Percentiles rank a stretch among this genome's conserved stretches.
phyloP scores from a whole-genome alignment of 306 rosid genomes.

The Vigna radiata region DNA sequence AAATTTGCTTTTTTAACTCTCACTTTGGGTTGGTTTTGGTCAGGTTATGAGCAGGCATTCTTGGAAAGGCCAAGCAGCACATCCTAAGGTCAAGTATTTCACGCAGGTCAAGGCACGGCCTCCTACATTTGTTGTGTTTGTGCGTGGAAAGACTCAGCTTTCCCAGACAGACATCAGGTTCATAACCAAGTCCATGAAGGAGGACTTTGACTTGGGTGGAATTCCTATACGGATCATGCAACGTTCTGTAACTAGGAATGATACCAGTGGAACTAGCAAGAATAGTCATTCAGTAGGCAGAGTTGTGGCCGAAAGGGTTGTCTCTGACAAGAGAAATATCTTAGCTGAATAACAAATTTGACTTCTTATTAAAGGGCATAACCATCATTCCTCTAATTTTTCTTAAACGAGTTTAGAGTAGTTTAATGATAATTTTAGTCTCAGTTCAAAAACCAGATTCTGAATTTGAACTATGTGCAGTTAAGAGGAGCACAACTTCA shows the following conservation, averaged over 20 bases:
- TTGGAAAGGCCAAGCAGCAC: conserved; percentile 96
- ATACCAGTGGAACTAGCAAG: conserved; percentile 49
- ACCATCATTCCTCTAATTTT: conserved; percentile 14
- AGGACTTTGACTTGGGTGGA: conserved; percentile 96
- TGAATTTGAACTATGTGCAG: conserved; percentile 1
- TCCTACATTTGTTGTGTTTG: conserved; percentile 88
- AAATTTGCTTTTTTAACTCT: conserved; percentile 21
- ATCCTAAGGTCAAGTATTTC: conserved; percentile 87
- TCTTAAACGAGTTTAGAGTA: conserved; percentile 15
- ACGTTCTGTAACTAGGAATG: conserved; percentile 61
- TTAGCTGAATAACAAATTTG: conserved; percentile 43
- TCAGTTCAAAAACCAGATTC: conserved; percentile 13
- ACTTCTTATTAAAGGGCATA: not conserved
- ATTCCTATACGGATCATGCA: conserved; percentile 90
- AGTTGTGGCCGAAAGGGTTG: conserved; percentile 52
- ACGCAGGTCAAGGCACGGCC: conserved; percentile 98
- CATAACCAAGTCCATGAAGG: conserved; percentile 87
- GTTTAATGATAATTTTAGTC: not conserved
- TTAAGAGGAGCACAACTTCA: conserved; percentile 4
- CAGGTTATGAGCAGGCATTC: conserved; percentile 99
- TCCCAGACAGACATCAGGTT: conserved; percentile 79
- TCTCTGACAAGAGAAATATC: conserved; percentile 75
- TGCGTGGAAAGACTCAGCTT: conserved; percentile 79
- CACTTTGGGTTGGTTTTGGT: conserved; percentile 5
- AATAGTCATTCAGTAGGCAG: conserved; percentile 44